Conservation (phyloP, 2,329 filamentous ascomycete species). For the Neurospora crassa region DNA sequence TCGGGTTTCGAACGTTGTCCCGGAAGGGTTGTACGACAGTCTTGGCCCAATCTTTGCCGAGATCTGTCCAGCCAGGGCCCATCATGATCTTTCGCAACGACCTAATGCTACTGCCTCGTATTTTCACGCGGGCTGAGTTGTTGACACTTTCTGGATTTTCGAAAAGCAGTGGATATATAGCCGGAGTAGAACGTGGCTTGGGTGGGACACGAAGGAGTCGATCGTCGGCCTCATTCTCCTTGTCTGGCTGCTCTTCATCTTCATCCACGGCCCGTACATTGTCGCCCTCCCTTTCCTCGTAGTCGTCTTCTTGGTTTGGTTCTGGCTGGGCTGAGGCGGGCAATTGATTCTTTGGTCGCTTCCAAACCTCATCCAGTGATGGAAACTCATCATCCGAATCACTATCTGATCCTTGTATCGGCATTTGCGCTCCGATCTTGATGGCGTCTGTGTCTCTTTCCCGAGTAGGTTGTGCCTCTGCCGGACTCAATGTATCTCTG, state of each 20-base stretch:
- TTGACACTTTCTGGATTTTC: neutral
- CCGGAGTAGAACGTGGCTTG: neutral
- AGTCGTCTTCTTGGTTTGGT: neutral
- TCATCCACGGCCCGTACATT: neutral
- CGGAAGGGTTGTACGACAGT: neutral
- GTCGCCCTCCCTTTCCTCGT: neutral
- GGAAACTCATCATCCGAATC: neutral
- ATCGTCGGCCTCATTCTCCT: neutral
- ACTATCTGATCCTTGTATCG: neutral
- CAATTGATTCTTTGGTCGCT: neutral
- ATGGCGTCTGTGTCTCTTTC: neutral
- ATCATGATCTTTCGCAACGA: slow-evolving; percentile 7
- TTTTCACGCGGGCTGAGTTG: neutral
- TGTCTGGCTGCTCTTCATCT: neutral
- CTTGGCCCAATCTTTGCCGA: neutral
- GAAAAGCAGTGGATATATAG: neutral
- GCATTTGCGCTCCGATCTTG: neutral
- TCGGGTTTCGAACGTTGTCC: neutral
- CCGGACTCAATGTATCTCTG: neutral
- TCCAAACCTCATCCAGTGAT: neutral
- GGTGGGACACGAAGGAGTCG: neutral
- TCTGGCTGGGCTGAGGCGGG: neutral
- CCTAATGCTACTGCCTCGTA: slow-evolving; percentile 1
- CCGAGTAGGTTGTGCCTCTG: neutral
- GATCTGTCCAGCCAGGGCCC: slow-evolving; percentile 8